Evolutionary conservation across 2,329 filamentous ascomycete species (phyloP).

Genomic region (Arthrobotrys megalospora): DNA sequence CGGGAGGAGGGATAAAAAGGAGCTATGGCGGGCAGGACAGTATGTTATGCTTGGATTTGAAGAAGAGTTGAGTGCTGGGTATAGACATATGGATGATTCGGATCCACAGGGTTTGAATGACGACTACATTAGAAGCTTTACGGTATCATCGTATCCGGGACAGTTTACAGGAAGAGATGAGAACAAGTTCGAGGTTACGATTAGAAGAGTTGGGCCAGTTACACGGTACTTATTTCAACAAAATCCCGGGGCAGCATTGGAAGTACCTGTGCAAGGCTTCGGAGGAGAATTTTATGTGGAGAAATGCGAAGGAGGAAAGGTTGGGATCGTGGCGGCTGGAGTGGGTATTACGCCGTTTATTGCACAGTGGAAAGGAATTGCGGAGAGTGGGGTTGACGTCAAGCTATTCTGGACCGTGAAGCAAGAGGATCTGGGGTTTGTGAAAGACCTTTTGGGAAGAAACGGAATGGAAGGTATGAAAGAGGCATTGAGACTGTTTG

Average conservation of each 20-base stretch:
- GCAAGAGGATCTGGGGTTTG: constrained; percentile 75
- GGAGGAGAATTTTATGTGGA: constrained; percentile 76
- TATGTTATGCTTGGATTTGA: constrained; percentile 83
- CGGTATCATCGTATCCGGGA: constrained; percentile 76
- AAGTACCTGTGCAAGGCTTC: constrained; percentile 80
- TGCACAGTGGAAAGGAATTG: constrained; percentile 75
- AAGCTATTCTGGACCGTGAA: constrained; percentile 79
- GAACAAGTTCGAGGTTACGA: constrained; percentile 79
- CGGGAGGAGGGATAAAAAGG: constrained; percentile 64
- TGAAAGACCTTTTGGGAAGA: constrained; percentile 73
- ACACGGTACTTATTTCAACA: constrained; percentile 77
- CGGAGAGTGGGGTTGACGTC: constrained; percentile 68
- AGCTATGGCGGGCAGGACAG: constrained; percentile 78
- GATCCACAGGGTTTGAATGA: constrained; percentile 87
- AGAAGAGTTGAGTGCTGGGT: constrained; percentile 79
- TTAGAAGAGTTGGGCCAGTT: constrained; percentile 77
- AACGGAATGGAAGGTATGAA: constrained; percentile 71
- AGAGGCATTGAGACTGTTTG: constrained; percentile 73
- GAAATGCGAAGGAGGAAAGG: constrained; percentile 66
- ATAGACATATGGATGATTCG: constrained; percentile 85
- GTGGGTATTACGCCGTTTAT: constrained; percentile 87
- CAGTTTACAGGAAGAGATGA: constrained; percentile 65
- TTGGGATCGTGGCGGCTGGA: constrained; percentile 80
- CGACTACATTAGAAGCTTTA: constrained; percentile 87
- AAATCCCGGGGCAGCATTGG: constrained; percentile 72